Evolutionary conservation across 345 rosid genomes (phyloP).

Genomic region (Cardiospermum halicacabum): DNA sequence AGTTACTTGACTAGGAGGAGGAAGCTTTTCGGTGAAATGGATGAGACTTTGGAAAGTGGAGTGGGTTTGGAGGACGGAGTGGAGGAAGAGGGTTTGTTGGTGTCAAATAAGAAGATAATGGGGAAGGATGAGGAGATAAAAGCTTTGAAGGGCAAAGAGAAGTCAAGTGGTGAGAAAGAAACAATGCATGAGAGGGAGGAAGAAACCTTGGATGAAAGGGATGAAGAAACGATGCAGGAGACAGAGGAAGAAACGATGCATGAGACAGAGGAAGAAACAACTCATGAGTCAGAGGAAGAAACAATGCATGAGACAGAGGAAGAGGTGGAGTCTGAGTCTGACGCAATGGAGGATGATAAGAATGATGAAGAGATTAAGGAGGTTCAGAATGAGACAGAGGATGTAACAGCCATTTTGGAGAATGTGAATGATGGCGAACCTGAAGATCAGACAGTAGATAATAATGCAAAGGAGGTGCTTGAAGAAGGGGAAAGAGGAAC

Average conservation of each 20-base stretch:
- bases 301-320: slow-evolving; percentile 29
- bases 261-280: too few relatives aligned
- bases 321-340: slow-evolving; percentile 21
- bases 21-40: slow-evolving; percentile 46
- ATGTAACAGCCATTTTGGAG: slow-evolving; percentile 10
- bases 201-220: too few relatives aligned
- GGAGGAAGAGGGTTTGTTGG: slow-evolving; percentile 15
- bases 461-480: slow-evolving; percentile 21
- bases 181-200: slow-evolving; percentile 17
- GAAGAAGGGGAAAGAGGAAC: slow-evolving; percentile 27
- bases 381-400: slow-evolving; percentile 12
- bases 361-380: slow-evolving; percentile 14
- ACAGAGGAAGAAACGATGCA: slow-evolving; percentile 29
- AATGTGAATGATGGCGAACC: slow-evolving; percentile 15
- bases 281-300: too few relatives aligned
- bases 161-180: slow-evolving; percentile 24
- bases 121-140: slow-evolving; percentile 22
- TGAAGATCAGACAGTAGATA: slow-evolving; percentile 22
- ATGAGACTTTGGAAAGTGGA: slow-evolving; percentile 17
- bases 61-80: slow-evolving; percentile 19
- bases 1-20: slow-evolving; percentile 33
- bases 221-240: slow-evolving; percentile 28
- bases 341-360: slow-evolving; percentile 21
- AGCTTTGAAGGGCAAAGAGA: slow-evolving; percentile 27
- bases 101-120: slow-evolving; percentile 18